Evolutionary conservation across 371 early-diverging fungal genomes (phyloP).

Genomic region (Mortierella sp.): DNA sequence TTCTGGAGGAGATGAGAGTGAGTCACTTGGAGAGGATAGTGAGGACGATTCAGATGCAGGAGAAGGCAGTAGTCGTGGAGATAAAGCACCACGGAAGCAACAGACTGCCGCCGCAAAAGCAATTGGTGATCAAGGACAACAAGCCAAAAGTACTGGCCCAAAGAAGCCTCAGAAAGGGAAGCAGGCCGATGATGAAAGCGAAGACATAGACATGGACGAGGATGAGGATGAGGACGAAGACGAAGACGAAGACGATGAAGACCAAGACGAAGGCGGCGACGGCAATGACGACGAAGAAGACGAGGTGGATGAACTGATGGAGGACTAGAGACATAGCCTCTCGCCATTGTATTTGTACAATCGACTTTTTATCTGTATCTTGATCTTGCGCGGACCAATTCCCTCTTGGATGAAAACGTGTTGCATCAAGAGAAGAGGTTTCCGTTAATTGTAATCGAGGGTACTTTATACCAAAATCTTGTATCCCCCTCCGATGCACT

Average conservation of each 20-base stretch:
- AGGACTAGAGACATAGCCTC: constrained; percentile 10
- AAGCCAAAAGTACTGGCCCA: neutral
- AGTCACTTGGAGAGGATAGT: constrained; percentile 7
- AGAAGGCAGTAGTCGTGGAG: constrained; percentile 12
- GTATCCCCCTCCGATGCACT: no score
- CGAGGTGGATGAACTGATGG: constrained; percentile 13
- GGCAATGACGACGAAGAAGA: constrained; percentile 11
- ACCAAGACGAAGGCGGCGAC: constrained; percentile 5
- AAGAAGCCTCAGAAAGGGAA: neutral
- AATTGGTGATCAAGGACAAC: neutral
- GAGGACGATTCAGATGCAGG: constrained; percentile 6
- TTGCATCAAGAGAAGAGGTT: no score
- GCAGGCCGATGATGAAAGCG: constrained; percentile 1
- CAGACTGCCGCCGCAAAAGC: neutral
- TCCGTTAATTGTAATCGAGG: no score
- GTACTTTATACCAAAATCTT: no score
- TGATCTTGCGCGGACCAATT: no score
- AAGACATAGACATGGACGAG: constrained; percentile 1
- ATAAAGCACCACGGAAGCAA: neutral
- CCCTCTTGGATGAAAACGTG: no score
- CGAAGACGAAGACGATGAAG: constrained; percentile 3
- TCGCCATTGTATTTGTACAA: no score
- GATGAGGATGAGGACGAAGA: constrained; percentile 9
- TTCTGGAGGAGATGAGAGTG: constrained; percentile 9
- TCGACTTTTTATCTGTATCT: no score